Conservation (phyloP, 2,329 filamentous ascomycete species). For the Saccharata proteae region DNA sequence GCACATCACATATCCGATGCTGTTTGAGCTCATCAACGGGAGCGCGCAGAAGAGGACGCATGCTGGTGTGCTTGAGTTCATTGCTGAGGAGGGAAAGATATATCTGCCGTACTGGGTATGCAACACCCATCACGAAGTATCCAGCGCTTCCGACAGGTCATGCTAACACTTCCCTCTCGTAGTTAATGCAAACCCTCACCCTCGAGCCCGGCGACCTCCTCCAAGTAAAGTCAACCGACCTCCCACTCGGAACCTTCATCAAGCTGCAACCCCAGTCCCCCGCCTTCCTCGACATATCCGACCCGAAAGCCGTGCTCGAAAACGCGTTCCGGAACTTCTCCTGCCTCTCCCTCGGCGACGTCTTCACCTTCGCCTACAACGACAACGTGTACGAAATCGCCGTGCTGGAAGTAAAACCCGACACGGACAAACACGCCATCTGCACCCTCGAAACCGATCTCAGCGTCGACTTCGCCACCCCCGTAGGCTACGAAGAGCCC, state of each 20-base stretch:
- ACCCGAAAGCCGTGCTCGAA: slow-evolving; percentile 93
- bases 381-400: slow-evolving; percentile 87
- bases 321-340: slow-evolving; percentile 95
- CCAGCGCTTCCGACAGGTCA: neutral
- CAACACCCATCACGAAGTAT: neutral
- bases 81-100: slow-evolving; percentile 90
- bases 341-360: slow-evolving; percentile 80
- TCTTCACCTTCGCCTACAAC: slow-evolving; percentile 96
- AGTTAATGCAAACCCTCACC: slow-evolving; percentile 88
- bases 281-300: slow-evolving; percentile 90
- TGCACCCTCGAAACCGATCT: slow-evolving; percentile 95
- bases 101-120: slow-evolving; percentile 89
- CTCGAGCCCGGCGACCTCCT: slow-evolving; percentile 90
- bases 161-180: slow-evolving; percentile 11
- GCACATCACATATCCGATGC: slow-evolving; percentile 93
- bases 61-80: slow-evolving; percentile 92
- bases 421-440: slow-evolving; percentile 69
- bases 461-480: slow-evolving; percentile 88
- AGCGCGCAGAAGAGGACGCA: slow-evolving; percentile 60
- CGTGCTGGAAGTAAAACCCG: slow-evolving; percentile 85
- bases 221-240: slow-evolving; percentile 87
- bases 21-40: slow-evolving; percentile 92
- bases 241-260: slow-evolving; percentile 82
- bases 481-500: slow-evolving; percentile 88
- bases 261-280: slow-evolving; percentile 92